These are phyloP conservation scores for Neopestalotiopsis rosae DNA, from an alignment of 2,329 filamentous ascomycete species.

Conservation along the genomic window DNA sequence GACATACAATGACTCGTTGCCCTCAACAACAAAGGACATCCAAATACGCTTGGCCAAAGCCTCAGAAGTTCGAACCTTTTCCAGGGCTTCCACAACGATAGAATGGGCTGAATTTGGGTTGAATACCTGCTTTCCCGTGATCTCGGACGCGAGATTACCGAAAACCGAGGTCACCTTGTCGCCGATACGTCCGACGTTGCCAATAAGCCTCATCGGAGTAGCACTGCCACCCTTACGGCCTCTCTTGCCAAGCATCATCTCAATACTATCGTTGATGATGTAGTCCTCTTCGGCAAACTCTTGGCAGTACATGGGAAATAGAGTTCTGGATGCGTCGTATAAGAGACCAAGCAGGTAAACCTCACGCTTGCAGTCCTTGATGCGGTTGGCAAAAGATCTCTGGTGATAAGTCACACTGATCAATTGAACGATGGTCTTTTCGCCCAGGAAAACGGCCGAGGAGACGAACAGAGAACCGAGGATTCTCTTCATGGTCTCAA, in stretches of 20 bases:
- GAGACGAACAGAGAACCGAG: constrained; percentile 72
- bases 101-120: constrained; percentile 91
- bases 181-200: constrained; percentile 78
- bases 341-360: constrained; percentile 81
- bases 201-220: constrained; percentile 80
- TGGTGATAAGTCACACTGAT: constrained; percentile 88
- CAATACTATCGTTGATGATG: constrained; percentile 84
- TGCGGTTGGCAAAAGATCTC: constrained; percentile 80
- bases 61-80: constrained; percentile 83
- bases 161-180: constrained; percentile 94
- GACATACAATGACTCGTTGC: constrained; percentile 75
- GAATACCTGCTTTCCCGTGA: constrained; percentile 94
- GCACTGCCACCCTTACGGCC: constrained; percentile 61
- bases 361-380: constrained; percentile 89
- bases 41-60: constrained; percentile 93
- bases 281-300: constrained; percentile 94
- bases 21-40: constrained; percentile 98
- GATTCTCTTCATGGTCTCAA: constrained; percentile 65
- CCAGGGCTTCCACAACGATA: constrained; percentile 85
- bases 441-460: constrained; percentile 73
- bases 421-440: constrained; percentile 80
- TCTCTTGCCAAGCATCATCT: constrained; percentile 63
- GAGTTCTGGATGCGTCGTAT: constrained; percentile 84
- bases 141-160: constrained; percentile 91
- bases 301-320: constrained; percentile 91